A percentile compares a stretch with the other conserved stretches of the same genome.
phyloP scores from a whole-genome alignment of 192 early-diverging fungal species.

The Entomortierella lignicola region DNA sequence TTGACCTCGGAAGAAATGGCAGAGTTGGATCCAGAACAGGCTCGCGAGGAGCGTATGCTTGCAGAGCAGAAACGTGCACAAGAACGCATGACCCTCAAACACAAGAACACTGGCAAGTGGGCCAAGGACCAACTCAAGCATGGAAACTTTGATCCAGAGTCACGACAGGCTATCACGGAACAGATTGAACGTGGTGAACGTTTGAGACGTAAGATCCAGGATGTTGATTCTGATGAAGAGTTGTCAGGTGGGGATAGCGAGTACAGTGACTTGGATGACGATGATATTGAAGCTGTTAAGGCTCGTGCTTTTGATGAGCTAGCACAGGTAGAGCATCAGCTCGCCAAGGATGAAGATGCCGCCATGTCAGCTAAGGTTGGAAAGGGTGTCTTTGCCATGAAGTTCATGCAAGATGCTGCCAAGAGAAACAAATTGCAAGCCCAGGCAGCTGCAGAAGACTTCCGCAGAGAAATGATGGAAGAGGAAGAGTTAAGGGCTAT shows the following conservation, averaged over 20 bases:
- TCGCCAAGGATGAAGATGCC: constrained; percentile 49
- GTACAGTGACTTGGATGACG: constrained; percentile 61
- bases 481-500: constrained; percentile 45
- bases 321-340: constrained; percentile 60
- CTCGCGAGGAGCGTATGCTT: constrained; percentile 72
- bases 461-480: constrained; percentile 62
- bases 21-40: constrained; percentile 76
- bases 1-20: constrained; percentile 64
- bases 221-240: constrained; percentile 71
- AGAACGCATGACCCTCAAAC: constrained; percentile 93
- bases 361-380: constrained; percentile 59
- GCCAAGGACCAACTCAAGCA: constrained; percentile 83
- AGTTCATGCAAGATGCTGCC: constrained; percentile 95
- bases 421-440: constrained; percentile 66
- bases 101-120: constrained; percentile 98
- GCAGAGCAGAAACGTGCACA: constrained; percentile 84
- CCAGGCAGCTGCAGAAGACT: constrained; percentile 55
- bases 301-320: constrained; percentile 62
- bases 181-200: constrained; percentile 84
- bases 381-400: constrained; percentile 95
- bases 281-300: constrained; percentile 55
- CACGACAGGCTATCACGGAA: constrained; percentile 85
- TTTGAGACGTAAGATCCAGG: constrained; percentile 86
- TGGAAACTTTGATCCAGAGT: constrained; percentile 66
- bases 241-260: constrained; percentile 54